Base-by-base conservation (phyloP, 129 eudicot genomes). In the Lactuca saligna region DNA sequence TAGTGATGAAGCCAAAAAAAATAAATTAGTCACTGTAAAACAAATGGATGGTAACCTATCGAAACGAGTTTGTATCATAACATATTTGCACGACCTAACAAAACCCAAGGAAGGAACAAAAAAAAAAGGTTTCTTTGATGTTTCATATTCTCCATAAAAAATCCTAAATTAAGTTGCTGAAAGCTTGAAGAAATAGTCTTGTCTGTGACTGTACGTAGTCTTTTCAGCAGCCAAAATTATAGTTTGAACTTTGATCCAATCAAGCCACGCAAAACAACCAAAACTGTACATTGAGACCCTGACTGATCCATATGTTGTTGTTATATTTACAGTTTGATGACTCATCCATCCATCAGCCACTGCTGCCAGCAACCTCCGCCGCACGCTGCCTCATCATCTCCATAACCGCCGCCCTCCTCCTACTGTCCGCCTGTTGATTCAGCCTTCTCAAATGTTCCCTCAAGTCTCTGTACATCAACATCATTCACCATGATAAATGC, bases 371-470 rank as follows among this genome's bases (percentile, higher is more conserved):
- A 71, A 88, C 90, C 86, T 91, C 97, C 32, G 97, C 96, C 31
- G 93, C 90, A 16, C 97, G 90, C 65, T 91, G 97, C 81, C 96
- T 91, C 97, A 91, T 91, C 97, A 91, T 91, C 79, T 91, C 97
- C 86, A 65, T 88, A 38, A 91, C 97, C 61, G 97, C 97, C 2
- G 96, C 97, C 75, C 96, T 79, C 61, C 97, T 79, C 50, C 97
- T 75, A 51, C 90, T 85, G 75, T 91, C 97, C 54, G 97, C 84
- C 65, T 88, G 97, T 69, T 85, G 96, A 57, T 82, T 94, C 69
- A 88, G 83, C 83, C 90, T 79, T 66, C 86, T 88, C 46, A 84
- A 42, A 76, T 88, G 93, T 54, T 87, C 97, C 84, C 81, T 80
- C 61, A 88, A 77, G 59, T 91, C 96, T 66, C 97, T 91, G 90